Conservation (phyloP, 139 green algal genomes). For the Coelastrella sp. region DNA sequence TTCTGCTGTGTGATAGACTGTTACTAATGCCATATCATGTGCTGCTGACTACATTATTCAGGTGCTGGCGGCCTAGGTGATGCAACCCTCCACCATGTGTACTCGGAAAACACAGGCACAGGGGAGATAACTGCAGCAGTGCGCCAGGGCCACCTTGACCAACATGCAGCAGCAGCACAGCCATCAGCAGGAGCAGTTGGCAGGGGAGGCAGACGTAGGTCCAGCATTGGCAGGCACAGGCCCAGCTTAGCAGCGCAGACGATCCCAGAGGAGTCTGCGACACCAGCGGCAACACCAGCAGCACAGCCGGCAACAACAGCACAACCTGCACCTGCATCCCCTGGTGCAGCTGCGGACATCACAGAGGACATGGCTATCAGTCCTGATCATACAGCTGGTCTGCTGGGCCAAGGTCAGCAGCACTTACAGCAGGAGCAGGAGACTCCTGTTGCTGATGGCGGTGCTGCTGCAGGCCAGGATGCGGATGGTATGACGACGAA, state of each 20-base stretch:
- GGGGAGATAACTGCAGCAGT: conserved; percentile 29
- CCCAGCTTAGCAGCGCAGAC: conserved; percentile 15
- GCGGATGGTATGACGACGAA: conserved; percentile 34
- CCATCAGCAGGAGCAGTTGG: neutral
- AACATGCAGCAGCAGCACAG: neutral
- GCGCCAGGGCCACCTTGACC: conserved; percentile 15
- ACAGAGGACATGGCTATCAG: conserved; percentile 22
- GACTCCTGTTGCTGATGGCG: too few species aligned
- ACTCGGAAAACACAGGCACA: conserved; percentile 29
- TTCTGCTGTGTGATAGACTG: neutral
- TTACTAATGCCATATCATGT: neutral
- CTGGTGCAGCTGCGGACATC: neutral
- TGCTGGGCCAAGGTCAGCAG: neutral
- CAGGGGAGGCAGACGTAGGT: conserved; percentile 1
- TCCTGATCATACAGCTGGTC: neutral
- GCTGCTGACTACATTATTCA: too few species aligned
- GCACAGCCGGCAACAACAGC: neutral
- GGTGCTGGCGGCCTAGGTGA: conserved; percentile 42
- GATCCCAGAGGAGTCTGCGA: conserved; percentile 14
- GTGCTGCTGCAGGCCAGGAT: neutral
- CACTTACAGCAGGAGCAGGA: neutral
- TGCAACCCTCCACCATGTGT: conserved; percentile 35
- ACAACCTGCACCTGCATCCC: neutral
- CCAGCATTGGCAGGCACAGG: conserved; percentile 4
- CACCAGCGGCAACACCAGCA: too few species aligned